Evolutionary conservation across 1,139 yeast species (phyloP), one percentile per base, ranked within the genome.

Genomic region (Pichia sp.): DNA sequence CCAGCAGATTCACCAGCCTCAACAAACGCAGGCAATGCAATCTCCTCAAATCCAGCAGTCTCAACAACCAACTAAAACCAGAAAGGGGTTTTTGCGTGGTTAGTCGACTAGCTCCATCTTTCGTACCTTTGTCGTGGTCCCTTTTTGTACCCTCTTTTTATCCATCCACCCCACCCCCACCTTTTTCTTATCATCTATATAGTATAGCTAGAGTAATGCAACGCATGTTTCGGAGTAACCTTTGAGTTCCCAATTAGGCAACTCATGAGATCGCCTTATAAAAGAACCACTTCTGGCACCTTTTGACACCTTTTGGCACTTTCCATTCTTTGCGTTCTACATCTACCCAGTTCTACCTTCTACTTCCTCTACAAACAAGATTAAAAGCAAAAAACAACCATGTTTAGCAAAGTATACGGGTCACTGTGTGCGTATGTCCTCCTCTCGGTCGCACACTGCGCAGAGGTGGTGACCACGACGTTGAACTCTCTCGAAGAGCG

Each of bases 21-120:
- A 41, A 51, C 45, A 16, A 26, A 41, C 23, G 13, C 52, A 51
- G 19, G 7, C 16, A 15, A 40, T 26, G 15, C 53, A 46, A 34
- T 13, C 16, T 23, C 43, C 50, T 23, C 49, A 44, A 29, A 53
- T 49, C 36, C 56, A 41, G 38, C 49, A 32, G 23, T 50, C 34
- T 23, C 57, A 54, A 51, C 75, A 73, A 41, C 81, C 80, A 56
- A 70, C 77, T 57, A 81, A 81, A 71, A 73, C 81, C 57, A 76
- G 79, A 67, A 82, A 82, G 69, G 87, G 87, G n/a, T 82, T 82
- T 73, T 72, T 82, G 64, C 84, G 86, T 73, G 81, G 57, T 47
- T 57, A 52, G 52, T 42, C 32, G 26, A 23, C 23, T 26, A 15
- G 3, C 30, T 31, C 5, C 43, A 42, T 42, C 29, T 36, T 36